Base-by-base conservation (phyloP, 2,329 filamentous ascomycete genomes). In the Epichloe aotearoae region DNA sequence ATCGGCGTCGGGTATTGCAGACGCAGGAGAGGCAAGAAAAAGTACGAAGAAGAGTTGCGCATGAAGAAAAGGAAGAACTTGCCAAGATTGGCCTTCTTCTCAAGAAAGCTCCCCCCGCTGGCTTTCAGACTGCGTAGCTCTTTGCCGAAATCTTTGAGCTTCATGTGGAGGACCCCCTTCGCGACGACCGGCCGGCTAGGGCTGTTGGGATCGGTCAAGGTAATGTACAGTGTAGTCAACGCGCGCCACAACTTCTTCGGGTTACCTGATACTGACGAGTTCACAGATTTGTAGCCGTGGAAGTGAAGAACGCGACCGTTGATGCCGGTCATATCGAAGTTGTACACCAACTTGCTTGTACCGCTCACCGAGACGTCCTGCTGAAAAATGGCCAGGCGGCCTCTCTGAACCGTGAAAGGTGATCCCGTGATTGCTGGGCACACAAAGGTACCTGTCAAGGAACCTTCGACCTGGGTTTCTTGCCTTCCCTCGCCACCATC, bases 171-270 rank as follows among this genome's bases (percentile, higher is more conserved):
- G 12, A 20, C 42, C 2, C 47, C 38, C 19, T 40, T 19, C 4
- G n/a, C 44, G 10, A 47, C 8, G n/a, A 40, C 7, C 14, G 30
- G 17, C 6, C 12, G n/a, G 19, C 6, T 4, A 12, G 17, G 11
- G 26, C 11, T 11, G 14, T 54, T 41, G 6, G 57, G 52, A 51
- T 73, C 64, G 15, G 76, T 77, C 51, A 84, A 72, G 1, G 74
- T 79, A 44, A 82, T 78, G 54, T 80, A 83, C 0, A 84, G 69
- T 0, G 79, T 83, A 19, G 73, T 80, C 1, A 79, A 81, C 2
- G 80, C 76, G 46, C 68, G 69, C 81, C 80, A 84, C 52, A 84
- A 78, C 54, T 75, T 69, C 40, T 68, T 56, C 1, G 76, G 73
- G 2, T 74, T 73, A 36, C 83, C 67, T 2, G 79, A 76, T 0